phyloP scores from a whole-genome alignment of 495 filamentous ascomycete species.

The Penicillium manginii region DNA sequence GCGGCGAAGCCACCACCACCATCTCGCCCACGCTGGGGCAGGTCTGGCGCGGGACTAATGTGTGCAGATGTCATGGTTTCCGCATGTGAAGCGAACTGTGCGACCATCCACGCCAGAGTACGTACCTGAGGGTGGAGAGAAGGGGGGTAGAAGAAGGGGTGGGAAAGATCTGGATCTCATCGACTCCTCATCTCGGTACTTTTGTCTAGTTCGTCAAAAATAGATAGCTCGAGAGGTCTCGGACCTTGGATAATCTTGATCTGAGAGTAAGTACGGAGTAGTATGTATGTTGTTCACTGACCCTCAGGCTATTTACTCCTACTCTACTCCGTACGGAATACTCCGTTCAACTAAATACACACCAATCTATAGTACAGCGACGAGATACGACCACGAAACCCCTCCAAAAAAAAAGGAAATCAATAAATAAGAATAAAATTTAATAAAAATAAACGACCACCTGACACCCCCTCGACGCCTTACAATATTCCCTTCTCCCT shows the following conservation, averaged over 20 bases:
- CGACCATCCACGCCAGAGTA: slow-evolving; percentile 4
- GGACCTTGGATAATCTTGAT: neutral
- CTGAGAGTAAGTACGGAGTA: no score
- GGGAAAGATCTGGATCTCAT: slow-evolving; percentile 5
- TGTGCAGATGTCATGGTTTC: slow-evolving; percentile 24
- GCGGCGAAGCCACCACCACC: slow-evolving; percentile 21
- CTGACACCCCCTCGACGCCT: slow-evolving; percentile 15
- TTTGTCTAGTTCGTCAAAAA: slow-evolving; percentile 4
- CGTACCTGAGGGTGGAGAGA: neutral
- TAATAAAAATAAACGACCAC: slow-evolving; percentile 8
- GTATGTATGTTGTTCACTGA: no score
- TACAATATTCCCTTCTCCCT: slow-evolving; percentile 12
- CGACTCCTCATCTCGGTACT: slow-evolving; percentile 7
- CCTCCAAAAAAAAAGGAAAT: neutral
- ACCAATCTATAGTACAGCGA: no score
- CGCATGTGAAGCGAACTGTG: slow-evolving; percentile 34
- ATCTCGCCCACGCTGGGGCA: slow-evolving; percentile 16
- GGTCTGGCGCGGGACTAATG: slow-evolving; percentile 28
- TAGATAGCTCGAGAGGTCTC: neutral
- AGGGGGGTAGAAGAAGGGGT: neutral
- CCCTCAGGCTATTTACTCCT: no score
- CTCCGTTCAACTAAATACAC: no score
- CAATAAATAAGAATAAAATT: neutral
- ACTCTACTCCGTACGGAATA: no score
- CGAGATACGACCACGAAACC: no score